Evolutionary conservation across 306 rosid species (phyloP), one percentile per base, ranked within the genome.

Genomic region (Dryas octopetala): DNA sequence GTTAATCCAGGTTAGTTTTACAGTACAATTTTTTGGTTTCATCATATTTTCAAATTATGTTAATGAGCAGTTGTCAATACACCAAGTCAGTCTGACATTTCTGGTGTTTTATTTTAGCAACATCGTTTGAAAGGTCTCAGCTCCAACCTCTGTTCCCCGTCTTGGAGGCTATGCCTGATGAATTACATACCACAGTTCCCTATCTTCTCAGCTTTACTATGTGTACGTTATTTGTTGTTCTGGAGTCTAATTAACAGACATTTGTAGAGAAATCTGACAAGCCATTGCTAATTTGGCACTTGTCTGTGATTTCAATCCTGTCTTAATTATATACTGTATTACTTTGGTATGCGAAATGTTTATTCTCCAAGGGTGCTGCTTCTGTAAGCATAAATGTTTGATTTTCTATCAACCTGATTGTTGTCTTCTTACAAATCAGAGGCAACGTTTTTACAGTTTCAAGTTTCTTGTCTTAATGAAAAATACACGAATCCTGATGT

Each of bases 71-170:
- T 73, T 73, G 6, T 68, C 2, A 16, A 13, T 28, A 19, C 49
- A 17, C 70, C 19, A n/a, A n/a, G 12, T 61, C 67, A 28, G 40
- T 74, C 73, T 88, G 82, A 76, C 82, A 9, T 43, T 62, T 67
- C 81, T 62, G 32, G 32, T 65, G 59, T 47, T 82, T 85, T 84
- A 46, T 23, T 23, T 70, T 65, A 23, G 99, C 97, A 73, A 92
- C 99, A 41, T 91, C 99, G 58, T 80, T 92, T 70, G 91, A 85
- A 61, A 81, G 89, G 87, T 95, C 98, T 80, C 97, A 83, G 77
- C 77, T 95, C 79, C 98, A 86, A 76, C 97, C 97, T 62, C 66
- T 90, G 75, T 80, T 95, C 75, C 99, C 98, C 13, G 17, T 89
- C 72, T 81, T 95, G 86, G 96, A 82, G 76, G 89, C 83, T 79